Evolutionary conservation across 2,329 filamentous ascomycete genomes (phyloP), one percentile per base, ranked within the genome.

Genomic region (Ophiostoma montium): DNA sequence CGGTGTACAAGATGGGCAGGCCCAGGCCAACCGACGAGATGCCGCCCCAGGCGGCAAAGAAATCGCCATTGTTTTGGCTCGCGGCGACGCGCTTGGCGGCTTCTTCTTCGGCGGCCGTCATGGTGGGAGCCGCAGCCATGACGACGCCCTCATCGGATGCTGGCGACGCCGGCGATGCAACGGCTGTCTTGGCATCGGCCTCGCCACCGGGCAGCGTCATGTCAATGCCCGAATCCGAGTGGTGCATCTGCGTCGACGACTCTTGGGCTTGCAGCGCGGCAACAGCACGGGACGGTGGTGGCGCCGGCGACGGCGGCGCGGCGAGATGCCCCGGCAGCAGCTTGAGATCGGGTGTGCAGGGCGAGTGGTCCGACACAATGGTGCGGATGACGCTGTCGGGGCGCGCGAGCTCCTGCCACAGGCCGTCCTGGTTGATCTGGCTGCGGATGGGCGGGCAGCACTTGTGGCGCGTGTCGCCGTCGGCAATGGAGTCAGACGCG

Each of bases 31-130:
- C 90, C 5, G 85, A 92, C 4, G 86, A 90, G 60, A 98, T 95
- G 13, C 92, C 92, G 48, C 92, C 92, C 92, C 92, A 98, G 1
- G 89, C 89, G 4, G 84, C 80, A 67, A 96, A 92, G 73, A 98
- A 96, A 67, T 96, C 86, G 35, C 92, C 92, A 43, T 38, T 46
- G 36, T 63, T 63, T 66, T 16, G 19, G 35, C 13, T 23, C 36
- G 36, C 36, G 36, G 36, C 36, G 11, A 23, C 41, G 47, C 38
- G 16, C 31, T 46, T 50, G 30, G 36, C 41, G 1, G 15, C 33
- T 35, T 45, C 42, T 13, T 50, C 58, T 62, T 65, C 58, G 52
- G 64, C 64, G 52, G 46, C 50, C 2, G 45, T 53, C 3, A 3
- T 23, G 23, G 48, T 15, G 11, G 35, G 13, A 13, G 38, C 9